Conservation (phyloP, 1,139 yeast species). For the Pichia sp. region DNA sequence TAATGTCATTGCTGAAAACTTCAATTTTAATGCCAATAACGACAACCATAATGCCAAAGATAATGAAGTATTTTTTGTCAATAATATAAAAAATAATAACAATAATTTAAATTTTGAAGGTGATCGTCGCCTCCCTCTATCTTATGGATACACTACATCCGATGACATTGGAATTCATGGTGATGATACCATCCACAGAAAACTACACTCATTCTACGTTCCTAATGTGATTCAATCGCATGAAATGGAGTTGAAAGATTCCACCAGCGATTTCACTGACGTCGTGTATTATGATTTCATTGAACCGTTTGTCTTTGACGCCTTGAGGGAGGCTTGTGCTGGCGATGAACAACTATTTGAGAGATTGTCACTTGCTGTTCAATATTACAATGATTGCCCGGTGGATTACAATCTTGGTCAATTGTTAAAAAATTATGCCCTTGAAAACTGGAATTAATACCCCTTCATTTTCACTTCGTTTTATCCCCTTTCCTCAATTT, state of each 20-base stretch:
- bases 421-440: constrained; percentile 42
- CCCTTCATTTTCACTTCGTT: not conserved
- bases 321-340: constrained; percentile 40
- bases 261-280: constrained; percentile 45
- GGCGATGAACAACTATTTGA: constrained; percentile 24
- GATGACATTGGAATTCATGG: constrained; percentile 86
- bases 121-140: constrained; percentile 10
- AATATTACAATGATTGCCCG: constrained; percentile 43
- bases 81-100: not conserved
- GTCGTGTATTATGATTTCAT: constrained; percentile 78
- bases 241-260: constrained; percentile 15
- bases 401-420: constrained; percentile 44
- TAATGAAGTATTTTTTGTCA: constrained; percentile 1
- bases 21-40: not conserved
- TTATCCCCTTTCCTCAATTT: not conserved
- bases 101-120: not conserved
- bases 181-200: constrained; percentile 79
- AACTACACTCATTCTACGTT: constrained; percentile 53
- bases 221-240: constrained; percentile 69
- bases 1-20: not conserved
- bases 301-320: constrained; percentile 56
- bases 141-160: constrained; percentile 68
- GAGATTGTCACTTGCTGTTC: constrained; percentile 27
- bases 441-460: constrained; percentile 32
- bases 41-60: not conserved